These are phyloP conservation scores for Haematococcus sp. DNA, from an alignment of 139 green algal genomes.

Conservation along the genomic window DNA sequence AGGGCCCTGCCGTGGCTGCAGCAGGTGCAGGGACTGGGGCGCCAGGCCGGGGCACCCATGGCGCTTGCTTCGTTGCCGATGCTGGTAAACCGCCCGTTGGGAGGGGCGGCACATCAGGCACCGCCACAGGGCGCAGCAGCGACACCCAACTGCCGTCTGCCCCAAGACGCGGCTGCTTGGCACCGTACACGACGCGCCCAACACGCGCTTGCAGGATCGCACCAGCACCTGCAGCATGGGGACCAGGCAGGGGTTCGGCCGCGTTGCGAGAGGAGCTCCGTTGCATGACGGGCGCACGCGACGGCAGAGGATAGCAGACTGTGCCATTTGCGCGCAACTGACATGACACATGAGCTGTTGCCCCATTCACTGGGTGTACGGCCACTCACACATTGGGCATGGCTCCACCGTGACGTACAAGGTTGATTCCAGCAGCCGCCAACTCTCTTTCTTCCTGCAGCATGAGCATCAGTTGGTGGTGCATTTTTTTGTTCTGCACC, in stretches of 20 bases:
- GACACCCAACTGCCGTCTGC: conserved; percentile 87
- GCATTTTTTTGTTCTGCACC: too few species aligned
- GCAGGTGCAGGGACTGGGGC: background rate
- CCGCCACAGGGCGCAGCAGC: conserved; percentile 39
- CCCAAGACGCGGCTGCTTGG: conserved; percentile 74
- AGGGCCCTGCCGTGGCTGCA: conserved; percentile 13
- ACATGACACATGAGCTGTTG: background rate
- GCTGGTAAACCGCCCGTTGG: background rate
- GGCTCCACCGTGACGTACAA: conserved; percentile 94
- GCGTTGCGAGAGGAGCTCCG: background rate
- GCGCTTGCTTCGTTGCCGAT: background rate
- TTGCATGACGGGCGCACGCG: too few species aligned
- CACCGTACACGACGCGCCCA: conserved; percentile 82
- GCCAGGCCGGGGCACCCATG: background rate
- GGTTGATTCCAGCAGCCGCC: conserved; percentile 72
- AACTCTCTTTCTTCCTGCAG: conserved; percentile 34
- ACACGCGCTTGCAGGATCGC: conserved; percentile 83
- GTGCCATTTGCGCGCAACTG: background rate
- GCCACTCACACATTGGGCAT: conserved; percentile 85
- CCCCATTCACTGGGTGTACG: background rate
- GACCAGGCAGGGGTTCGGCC: background rate
- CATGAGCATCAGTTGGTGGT: too few species aligned
- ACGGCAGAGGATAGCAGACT: too few species aligned
- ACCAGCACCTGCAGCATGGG: conserved; percentile 51
- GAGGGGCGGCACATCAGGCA: too few species aligned